phyloP scores from a whole-genome alignment of 2,329 filamentous ascomycete species.

The Hymenoscyphus salicellus region DNA sequence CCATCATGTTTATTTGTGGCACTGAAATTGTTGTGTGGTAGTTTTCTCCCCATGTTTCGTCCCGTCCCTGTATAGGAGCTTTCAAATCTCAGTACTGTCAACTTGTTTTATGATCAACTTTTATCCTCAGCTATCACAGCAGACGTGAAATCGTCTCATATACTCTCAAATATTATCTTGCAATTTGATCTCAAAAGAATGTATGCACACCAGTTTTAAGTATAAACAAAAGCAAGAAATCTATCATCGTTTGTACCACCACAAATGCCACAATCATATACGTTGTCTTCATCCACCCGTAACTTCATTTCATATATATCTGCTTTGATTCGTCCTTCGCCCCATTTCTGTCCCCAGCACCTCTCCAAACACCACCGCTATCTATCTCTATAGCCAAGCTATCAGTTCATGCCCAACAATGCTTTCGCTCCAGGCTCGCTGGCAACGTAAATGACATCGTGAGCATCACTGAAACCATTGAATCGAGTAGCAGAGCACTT shows the following conservation, averaged over 20 bases:
- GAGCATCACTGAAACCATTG: conserved; percentile 91
- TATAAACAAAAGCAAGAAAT: neutral
- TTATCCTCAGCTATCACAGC: too few species aligned
- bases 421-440: conserved; percentile 85
- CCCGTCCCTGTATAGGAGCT: too few species aligned
- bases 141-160: neutral
- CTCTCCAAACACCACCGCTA: neutral
- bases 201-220: neutral
- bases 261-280: neutral
- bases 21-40: too few species aligned
- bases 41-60: too few species aligned
- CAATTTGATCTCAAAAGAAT: neutral
- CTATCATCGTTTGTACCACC: neutral
- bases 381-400: neutral
- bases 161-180: neutral
- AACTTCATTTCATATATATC: neutral
- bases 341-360: neutral
- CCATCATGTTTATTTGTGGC: too few species aligned
- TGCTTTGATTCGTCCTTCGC: neutral
- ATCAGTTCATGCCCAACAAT: conserved; percentile 48
- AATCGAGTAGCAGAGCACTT: conserved; percentile 97
- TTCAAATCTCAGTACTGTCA: too few species aligned
- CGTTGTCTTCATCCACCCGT: neutral
- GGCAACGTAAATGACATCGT: conserved; percentile 91
- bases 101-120: too few species aligned